Evolutionary conservation across 495 filamentous ascomycete species (phyloP).

Genomic region (Xylaria nigripes): DNA sequence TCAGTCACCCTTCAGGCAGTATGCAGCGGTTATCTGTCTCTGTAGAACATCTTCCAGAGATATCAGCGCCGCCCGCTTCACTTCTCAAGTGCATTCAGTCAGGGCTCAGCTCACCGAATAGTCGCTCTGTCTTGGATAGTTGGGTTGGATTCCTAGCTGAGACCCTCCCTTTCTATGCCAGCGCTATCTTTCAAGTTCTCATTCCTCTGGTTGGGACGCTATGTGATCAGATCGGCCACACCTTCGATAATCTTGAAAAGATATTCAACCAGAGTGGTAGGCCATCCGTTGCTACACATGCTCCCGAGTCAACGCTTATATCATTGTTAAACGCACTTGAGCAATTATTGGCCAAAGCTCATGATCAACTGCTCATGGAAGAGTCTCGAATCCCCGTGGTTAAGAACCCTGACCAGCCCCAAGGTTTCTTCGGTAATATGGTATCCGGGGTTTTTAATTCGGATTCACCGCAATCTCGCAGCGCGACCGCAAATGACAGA

Average conservation of each 20-base stretch:
- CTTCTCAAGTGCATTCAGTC: conserved; percentile 75
- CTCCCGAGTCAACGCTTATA: conserved; percentile 62
- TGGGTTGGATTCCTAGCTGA: conserved; percentile 86
- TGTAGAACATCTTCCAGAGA: conserved; percentile 24
- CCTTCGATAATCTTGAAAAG: conserved; percentile 55
- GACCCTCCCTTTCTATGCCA: conserved; percentile 72
- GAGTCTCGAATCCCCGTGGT: conserved; percentile 57
- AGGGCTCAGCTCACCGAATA: conserved; percentile 68
- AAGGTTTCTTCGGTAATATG: conserved; percentile 96
- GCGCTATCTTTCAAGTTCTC: conserved; percentile 79
- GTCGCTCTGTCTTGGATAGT: conserved; percentile 71
- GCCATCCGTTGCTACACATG: conserved; percentile 22
- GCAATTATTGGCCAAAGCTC: conserved; percentile 76
- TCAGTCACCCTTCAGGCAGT: conserved; percentile 25
- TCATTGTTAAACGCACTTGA: conserved; percentile 82
- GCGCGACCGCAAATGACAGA: conserved; percentile 80
- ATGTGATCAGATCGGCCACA: conserved; percentile 61
- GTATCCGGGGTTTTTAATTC: conserved; percentile 84
- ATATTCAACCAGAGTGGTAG: conserved; percentile 43
- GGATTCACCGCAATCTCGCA: conserved; percentile 65
- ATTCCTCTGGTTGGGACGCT: conserved; percentile 86
- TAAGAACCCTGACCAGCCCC: conserved; percentile 76
- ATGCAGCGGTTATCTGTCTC: conserved; percentile 14
- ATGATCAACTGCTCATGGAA: conserved; percentile 71
- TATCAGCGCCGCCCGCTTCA: conserved; percentile 55